Percentiles rank a stretch among this genome's conserved stretches.
Evolutionary conservation across 805 yeast species (phyloP).

Genomic region (Teunomyces gatunensis): DNA sequence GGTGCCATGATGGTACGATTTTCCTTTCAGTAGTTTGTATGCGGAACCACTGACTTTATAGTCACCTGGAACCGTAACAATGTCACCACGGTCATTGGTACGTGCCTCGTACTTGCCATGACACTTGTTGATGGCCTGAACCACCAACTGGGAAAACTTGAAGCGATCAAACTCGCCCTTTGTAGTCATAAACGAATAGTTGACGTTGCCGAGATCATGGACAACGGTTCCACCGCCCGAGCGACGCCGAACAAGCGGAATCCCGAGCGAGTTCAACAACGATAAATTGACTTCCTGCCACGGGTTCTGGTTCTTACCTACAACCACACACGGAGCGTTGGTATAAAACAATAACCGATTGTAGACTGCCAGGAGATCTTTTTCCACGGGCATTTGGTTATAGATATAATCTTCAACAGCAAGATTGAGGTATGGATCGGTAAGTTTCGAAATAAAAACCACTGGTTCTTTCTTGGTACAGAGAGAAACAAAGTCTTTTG

Average conservation of each 20-base stretch:
- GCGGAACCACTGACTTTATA: slow-evolving; percentile 91
- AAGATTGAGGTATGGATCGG: slow-evolving; percentile 71
- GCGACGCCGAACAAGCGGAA: slow-evolving; percentile 72
- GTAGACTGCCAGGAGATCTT: slow-evolving; percentile 19
- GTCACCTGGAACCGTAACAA: slow-evolving; percentile 38
- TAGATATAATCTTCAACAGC: slow-evolving; percentile 82
- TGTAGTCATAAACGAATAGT: slow-evolving; percentile 77
- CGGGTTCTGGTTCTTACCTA: slow-evolving; percentile 95
- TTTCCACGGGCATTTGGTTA: slow-evolving; percentile 50
- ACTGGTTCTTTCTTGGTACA: slow-evolving; percentile 36
- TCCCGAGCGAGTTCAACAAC: slow-evolving; percentile 43
- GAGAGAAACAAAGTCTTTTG: slow-evolving; percentile 1
- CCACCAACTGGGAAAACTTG: slow-evolving; percentile 49
- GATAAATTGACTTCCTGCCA: slow-evolving; percentile 80
- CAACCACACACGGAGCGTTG: slow-evolving; percentile 82
- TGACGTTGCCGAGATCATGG: slow-evolving; percentile 86
- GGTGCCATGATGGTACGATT: slow-evolving; percentile 93
- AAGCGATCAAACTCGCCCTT: slow-evolving; percentile 62
- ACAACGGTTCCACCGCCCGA: slow-evolving; percentile 98
- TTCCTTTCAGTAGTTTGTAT: slow-evolving; percentile 75
- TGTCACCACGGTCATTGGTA: slow-evolving; percentile 80
- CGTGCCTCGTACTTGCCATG: slow-evolving; percentile 25
- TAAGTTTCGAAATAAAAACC: slow-evolving; percentile 54
- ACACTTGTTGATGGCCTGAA: slow-evolving; percentile 24
- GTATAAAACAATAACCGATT: slow-evolving; percentile 68